Conservation (phyloP, 306 rosid genomes). For the Albizia julibrissin region DNA sequence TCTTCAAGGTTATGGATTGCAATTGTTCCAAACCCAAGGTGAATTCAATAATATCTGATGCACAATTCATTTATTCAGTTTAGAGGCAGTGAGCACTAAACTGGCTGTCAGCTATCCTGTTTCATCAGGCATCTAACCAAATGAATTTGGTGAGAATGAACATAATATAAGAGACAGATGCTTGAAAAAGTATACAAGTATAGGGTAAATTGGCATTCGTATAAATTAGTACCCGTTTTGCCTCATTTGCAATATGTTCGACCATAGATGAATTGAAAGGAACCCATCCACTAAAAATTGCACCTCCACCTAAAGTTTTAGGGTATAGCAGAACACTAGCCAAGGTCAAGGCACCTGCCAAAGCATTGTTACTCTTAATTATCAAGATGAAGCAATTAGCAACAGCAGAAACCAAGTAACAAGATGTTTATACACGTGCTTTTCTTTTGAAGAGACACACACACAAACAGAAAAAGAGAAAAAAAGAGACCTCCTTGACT, state of each 20-base stretch:
- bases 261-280: conserved; percentile 67
- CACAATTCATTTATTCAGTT: conserved; percentile 1
- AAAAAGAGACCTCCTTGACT: conserved; percentile 82
- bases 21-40: conserved; percentile 1
- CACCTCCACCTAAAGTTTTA: conserved; percentile 86
- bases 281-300: conserved; percentile 89
- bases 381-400: conserved; percentile 12
- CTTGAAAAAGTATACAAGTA: neutral
- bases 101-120: neutral
- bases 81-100: conserved; percentile 8
- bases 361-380: conserved; percentile 5
- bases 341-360: conserved; percentile 82
- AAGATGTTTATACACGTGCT: neutral
- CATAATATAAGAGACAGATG: too few relatives aligned
- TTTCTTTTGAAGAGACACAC: conserved; percentile 1
- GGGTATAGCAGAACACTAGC: conserved; percentile 88
- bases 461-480: conserved; percentile 2
- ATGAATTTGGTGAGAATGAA: neutral
- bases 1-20: neutral
- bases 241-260: conserved; percentile 61
- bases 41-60: conserved; percentile 14
- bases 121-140: neutral
- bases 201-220: neutral
- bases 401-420: neutral
- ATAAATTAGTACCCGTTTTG: conserved; percentile 60